Evolutionary conservation across 495 filamentous ascomycete genomes (phyloP).

Genomic region (Daldinia childiae): DNA sequence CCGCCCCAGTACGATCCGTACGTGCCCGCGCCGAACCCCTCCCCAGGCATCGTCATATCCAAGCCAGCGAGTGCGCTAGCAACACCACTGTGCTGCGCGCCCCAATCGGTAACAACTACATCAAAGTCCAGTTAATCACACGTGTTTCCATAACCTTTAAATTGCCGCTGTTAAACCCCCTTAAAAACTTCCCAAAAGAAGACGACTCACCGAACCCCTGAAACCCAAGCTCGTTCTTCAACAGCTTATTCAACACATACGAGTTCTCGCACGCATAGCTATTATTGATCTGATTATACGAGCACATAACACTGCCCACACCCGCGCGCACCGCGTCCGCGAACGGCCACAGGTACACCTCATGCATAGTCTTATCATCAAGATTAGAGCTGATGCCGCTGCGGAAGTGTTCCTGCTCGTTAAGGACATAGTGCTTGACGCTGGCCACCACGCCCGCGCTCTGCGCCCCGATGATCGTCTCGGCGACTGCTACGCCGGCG

Average conservation of each 20-base stretch:
- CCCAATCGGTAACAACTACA: slow-evolving; percentile 84
- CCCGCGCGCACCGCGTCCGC: slow-evolving; percentile 69
- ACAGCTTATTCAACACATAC: slow-evolving; percentile 58
- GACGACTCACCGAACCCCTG: slow-evolving; percentile 66
- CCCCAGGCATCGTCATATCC: slow-evolving; percentile 96
- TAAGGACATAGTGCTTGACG: slow-evolving; percentile 68
- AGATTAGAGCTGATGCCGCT: slow-evolving; percentile 61
- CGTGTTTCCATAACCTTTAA: not conserved
- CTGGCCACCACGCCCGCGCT: slow-evolving; percentile 65
- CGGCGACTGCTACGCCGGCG: slow-evolving; percentile 62
- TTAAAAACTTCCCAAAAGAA: not conserved
- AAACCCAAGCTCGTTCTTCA: slow-evolving; percentile 65
- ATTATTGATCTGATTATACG: slow-evolving; percentile 66
- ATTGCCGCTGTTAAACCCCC: not conserved
- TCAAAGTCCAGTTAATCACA: not conserved
- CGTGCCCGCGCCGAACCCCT: slow-evolving; percentile 62
- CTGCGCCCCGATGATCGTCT: slow-evolving; percentile 66
- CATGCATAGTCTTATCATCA: slow-evolving; percentile 72
- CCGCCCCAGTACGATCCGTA: slow-evolving; percentile 80
- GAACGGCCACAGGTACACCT: slow-evolving; percentile 78
- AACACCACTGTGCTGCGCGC: slow-evolving; percentile 85
- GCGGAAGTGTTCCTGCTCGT: slow-evolving; percentile 57
- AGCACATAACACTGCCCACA: slow-evolving; percentile 69
- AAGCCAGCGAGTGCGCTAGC: slow-evolving; percentile 81
- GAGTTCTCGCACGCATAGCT: slow-evolving; percentile 56